These are phyloP conservation scores for Dothiorella sarmentorum DNA, from an alignment of 2,329 filamentous ascomycete genomes.

Conservation along the genomic window DNA sequence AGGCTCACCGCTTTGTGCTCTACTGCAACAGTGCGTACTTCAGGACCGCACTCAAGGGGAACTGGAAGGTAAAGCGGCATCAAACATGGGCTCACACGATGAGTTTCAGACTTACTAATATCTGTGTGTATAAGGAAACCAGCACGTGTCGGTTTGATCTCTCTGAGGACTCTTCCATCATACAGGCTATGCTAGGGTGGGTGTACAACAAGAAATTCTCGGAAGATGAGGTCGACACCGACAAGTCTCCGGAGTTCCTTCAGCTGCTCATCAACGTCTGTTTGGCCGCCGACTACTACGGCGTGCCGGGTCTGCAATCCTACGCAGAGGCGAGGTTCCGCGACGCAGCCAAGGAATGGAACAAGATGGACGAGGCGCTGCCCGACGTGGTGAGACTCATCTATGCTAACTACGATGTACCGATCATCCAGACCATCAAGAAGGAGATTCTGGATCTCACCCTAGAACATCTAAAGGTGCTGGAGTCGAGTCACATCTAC, in stretches of 20 bases:
- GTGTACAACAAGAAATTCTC: background rate
- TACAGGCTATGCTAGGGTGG: background rate
- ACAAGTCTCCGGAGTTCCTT: background rate
- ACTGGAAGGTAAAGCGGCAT: no score
- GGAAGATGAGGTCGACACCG: background rate
- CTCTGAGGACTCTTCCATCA: background rate
- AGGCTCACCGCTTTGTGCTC: no score
- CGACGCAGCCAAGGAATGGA: background rate
- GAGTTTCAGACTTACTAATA: background rate
- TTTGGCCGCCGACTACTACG: background rate
- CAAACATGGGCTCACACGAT: no score
- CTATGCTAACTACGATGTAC: background rate
- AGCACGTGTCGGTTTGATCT: background rate
- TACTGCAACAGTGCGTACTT: no score
- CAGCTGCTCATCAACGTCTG: background rate
- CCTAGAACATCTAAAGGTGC: background rate
- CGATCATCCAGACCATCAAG: background rate
- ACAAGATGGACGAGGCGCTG: background rate
- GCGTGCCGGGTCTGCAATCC: background rate
- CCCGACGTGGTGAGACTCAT: background rate
- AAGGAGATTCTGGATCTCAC: background rate
- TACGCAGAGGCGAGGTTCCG: background rate
- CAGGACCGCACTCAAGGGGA: background rate
- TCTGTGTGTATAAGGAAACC: background rate
- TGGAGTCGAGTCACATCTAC: background rate